Base-by-base conservation (phyloP, 495 filamentous ascomycete genomes). In the Endocarpon pusillum region DNA sequence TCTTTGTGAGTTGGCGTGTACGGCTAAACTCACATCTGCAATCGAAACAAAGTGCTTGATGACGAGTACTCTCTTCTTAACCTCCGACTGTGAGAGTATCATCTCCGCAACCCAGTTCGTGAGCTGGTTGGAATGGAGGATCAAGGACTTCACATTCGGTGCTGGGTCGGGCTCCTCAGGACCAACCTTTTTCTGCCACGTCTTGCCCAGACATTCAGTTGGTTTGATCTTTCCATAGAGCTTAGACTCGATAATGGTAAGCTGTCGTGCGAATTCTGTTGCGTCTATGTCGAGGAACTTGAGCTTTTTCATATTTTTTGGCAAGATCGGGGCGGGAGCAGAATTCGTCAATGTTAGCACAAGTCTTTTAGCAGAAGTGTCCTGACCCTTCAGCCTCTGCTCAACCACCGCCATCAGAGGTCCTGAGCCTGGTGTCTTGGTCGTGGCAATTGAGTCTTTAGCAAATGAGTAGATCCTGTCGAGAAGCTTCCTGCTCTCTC, bases 21-120 rank as follows among this genome's bases (percentile, higher is more conserved):
- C n/a, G n/a, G n/a, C 26, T 19, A 31, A 36, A 63, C 70, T 60
- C 62, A 91, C 84, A 64, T 97, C 91, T 41, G 89, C 89, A 21
- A 97, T 81, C 29, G 76, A 73, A 21, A 97, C 83, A 57, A 96
- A 97, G 55, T 96, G 91, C 51, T 96, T 96, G 55, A 97, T 94
- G 24, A 97, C 91, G 14, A 91, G 76, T 19, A 96, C 89, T 39
- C 89, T 70, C 54, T 92, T 92, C 61, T 86, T 89, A 32, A 93
- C 81, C 51, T 96, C 89, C 21, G 69, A 64, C 52, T 97, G 91
- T 2, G 73, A 83, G 45, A 97, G 62, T 44, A 97, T 96, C 89
- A 96, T 96, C 53, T 97, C 86, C n/a, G 89, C 89, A 35, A 97
- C 89, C 91, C 91, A 96, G 53, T 96, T 97, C 14, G 89, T 96